Base-by-base conservation (phyloP, 306 rosid genomes). In the Canavalia ensiformis region DNA sequence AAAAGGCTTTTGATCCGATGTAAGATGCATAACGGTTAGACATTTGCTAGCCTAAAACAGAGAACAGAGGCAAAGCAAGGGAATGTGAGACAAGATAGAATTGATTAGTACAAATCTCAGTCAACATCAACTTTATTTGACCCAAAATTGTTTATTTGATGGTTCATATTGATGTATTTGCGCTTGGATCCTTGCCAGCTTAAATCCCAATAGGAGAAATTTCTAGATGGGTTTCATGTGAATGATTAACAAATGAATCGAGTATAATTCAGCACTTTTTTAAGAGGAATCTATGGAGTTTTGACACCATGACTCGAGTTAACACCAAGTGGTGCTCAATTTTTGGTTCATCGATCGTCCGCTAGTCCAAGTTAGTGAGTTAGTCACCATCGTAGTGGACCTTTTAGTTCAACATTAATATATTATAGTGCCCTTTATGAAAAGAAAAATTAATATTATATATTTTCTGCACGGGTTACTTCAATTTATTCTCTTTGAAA, bases 311-410 rank as follows among this genome's bases (percentile, higher is more conserved):
- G 46, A 39, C 46, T 76, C 10, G 73, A 69, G 67, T 78, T 73
- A 54, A 52, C 33, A 55, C 79, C 64, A 63, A 72, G 72, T 77
- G 77, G 33, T 78, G 74, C 71, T 75, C 62, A 81, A 75, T 69
- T 83, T 59, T 83, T 59, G 82, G 72, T 78, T 88, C 45, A 77
- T 73, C 50, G 25, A 18, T 18, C 42, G 10, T 73, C 82, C 87
- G 75, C 74, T 58, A 72, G 55, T 52, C 81, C 82, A 73, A 47
- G 78, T 35, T 87, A 68, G 68, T 81, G 86, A 87, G 90, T 87
- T 86, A 86, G 89, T 84, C 86, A 87, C 85, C 67, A 88, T 86
- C 87, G 76, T 81, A 68, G 88, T 90, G 95, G 91, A 88, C 85
- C 87, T 72, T 87, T 84, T 59, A 68, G 73, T 65, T 84, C 85